Percentiles rank a stretch among this genome's conserved stretches.
These are phyloP conservation scores for Paramecium pentaurelia DNA, from an alignment of 73 alveolate species.

Conservation along the genomic window DNA sequence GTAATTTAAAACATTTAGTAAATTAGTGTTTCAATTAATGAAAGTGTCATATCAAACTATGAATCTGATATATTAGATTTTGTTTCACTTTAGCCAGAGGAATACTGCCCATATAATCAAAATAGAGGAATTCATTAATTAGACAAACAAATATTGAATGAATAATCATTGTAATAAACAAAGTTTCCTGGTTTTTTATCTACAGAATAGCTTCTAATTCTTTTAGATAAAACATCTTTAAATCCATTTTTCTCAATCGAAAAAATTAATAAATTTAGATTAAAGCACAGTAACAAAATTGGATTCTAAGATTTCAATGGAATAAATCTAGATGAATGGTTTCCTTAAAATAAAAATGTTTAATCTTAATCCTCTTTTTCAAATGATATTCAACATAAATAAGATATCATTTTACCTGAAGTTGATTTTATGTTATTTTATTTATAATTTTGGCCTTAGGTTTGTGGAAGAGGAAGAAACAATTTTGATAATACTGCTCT, in stretches of 20 bases:
- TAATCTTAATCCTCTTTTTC: neutral
- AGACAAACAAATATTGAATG: neutral
- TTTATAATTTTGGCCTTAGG: constrained; percentile 43
- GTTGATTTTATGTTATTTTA: constrained; percentile 50
- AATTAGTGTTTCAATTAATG: neutral
- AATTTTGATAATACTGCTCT: neutral
- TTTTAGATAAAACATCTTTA: constrained; percentile 75
- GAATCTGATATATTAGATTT: constrained; percentile 55
- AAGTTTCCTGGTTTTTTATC: constrained; percentile 74
- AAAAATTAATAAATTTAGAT: constrained; percentile 59
- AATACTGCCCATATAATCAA: neutral
- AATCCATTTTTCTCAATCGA: constrained; percentile 81
- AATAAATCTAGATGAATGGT: neutral
- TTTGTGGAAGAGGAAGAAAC: neutral
- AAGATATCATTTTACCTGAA: neutral
- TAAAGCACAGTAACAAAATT: neutral
- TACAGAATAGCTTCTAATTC: constrained; percentile 68
- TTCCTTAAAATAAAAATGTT: constrained; percentile 6
- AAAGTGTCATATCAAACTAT: neutral
- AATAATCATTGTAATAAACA: neutral
- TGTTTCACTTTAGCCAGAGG: constrained; percentile 32
- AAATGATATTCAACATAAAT: neutral
- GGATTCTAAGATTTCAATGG: constrained; percentile 42
- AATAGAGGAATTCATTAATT: no score
- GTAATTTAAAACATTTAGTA: neutral